Evolutionary conservation across 78 protist genomes (phyloP).

Genomic region (Dictyostelium discoideum): DNA sequence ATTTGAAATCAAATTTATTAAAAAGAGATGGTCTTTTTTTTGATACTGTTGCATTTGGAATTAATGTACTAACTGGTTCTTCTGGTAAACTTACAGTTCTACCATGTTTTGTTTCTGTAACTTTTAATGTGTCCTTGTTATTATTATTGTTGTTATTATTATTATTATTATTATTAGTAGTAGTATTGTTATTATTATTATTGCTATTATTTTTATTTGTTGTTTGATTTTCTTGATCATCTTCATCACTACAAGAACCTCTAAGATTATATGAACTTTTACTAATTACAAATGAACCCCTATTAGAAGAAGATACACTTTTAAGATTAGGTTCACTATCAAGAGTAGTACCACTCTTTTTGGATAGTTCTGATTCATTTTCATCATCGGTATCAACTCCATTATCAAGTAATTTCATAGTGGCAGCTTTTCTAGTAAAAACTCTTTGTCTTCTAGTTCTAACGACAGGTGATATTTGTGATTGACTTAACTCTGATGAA

Average conservation of each 20-base stretch:
- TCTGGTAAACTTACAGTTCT: background rate
- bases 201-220: background rate
- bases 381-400: background rate
- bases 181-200: background rate
- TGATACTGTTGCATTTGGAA: background rate
- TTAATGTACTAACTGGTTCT: background rate
- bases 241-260: background rate
- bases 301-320: background rate
- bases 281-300: background rate
- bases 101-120: background rate
- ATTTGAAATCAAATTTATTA: background rate
- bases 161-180: background rate
- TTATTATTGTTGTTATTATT: background rate
- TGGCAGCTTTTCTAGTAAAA: background rate
- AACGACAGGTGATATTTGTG: background rate
- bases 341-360: background rate
- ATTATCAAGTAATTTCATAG: background rate
- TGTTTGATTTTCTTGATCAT: background rate
- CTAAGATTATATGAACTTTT: background rate
- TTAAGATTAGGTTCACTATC: background rate
- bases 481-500: background rate
- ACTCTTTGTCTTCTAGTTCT: constrained; percentile 3
- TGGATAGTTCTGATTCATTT: background rate
- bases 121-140: background rate
- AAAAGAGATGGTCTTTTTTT: background rate